phyloP scores from a whole-genome alignment of 345 rosid species.

The Citrus medica region DNA sequence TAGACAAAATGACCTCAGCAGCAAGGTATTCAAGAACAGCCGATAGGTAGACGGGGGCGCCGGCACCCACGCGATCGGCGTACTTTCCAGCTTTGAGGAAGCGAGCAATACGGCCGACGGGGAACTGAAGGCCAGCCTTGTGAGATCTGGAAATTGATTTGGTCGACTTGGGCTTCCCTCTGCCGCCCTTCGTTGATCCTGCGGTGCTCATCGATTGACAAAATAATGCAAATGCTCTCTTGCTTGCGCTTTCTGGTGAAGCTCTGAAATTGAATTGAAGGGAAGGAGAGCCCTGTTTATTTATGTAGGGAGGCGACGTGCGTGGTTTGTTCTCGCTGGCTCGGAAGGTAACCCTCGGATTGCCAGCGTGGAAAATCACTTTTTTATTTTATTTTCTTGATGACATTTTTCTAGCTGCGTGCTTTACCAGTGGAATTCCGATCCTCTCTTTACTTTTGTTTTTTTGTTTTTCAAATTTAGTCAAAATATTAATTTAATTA shows the following conservation, averaged over 20 bases:
- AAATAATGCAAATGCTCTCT: too few species aligned
- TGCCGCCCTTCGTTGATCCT: slow-evolving; percentile 36
- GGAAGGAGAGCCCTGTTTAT: not conserved
- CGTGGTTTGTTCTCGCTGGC: not conserved
- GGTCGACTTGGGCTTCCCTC: slow-evolving; percentile 49
- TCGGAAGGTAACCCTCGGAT: not conserved
- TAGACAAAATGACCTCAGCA: slow-evolving; percentile 45
- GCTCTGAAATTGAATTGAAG: too few species aligned
- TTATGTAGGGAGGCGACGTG: not conserved
- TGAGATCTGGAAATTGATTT: slow-evolving; percentile 63
- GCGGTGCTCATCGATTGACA: slow-evolving; percentile 25
- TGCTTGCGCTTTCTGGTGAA: not conserved
- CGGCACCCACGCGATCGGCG: slow-evolving; percentile 76
- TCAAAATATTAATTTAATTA: too few species aligned
- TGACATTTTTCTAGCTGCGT: not conserved
- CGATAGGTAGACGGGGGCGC: slow-evolving; percentile 71
- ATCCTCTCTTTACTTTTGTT: too few species aligned
- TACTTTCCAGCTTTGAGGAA: slow-evolving; percentile 64
- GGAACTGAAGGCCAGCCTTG: slow-evolving; percentile 74
- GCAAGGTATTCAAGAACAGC: slow-evolving; percentile 86
- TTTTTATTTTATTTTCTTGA: not conserved
- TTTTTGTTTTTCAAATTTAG: too few species aligned
- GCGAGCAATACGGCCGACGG: slow-evolving; percentile 75
- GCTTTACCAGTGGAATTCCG: too few species aligned
- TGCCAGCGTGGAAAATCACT: not conserved